A percentile compares a stretch with the other conserved stretches of the same genome.
Conservation (phyloP, 1,139 yeast genomes). For the Protomyces gravidus region DNA sequence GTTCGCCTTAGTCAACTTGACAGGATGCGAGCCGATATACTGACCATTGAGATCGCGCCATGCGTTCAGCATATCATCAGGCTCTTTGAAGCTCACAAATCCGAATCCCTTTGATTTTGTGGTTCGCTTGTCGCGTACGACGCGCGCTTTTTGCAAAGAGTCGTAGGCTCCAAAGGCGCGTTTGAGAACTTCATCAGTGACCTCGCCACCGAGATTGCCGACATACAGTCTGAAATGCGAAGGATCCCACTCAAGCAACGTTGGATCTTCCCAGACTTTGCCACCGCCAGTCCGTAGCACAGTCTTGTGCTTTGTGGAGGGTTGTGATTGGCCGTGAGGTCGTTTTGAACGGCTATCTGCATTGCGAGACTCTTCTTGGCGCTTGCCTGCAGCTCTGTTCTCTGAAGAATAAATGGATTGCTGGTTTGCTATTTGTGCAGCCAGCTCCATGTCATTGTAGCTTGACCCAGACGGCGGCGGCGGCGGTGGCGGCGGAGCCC, state of each 20-base stretch:
- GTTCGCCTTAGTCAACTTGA: slow-evolving; percentile 59
- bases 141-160: slow-evolving; percentile 54
- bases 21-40: slow-evolving; percentile 70
- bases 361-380: slow-evolving; percentile 11
- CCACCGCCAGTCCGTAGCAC: slow-evolving; percentile 49
- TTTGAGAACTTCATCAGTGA: slow-evolving; percentile 52
- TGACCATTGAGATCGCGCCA: slow-evolving; percentile 70
- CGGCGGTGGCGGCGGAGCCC: not conserved
- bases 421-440: slow-evolving; percentile 38
- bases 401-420: slow-evolving; percentile 36
- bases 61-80: slow-evolving; percentile 60
- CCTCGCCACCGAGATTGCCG: slow-evolving; percentile 70
- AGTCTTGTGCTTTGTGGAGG: slow-evolving; percentile 38
- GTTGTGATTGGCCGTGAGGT: not conserved
- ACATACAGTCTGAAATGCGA: slow-evolving; percentile 68
- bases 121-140: slow-evolving; percentile 49
- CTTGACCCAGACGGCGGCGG: not conserved
- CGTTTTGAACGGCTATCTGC: not conserved
- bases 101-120: slow-evolving; percentile 71
- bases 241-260: slow-evolving; percentile 58
- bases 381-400: slow-evolving; percentile 28
- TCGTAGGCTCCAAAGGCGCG: slow-evolving; percentile 52
- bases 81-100: slow-evolving; percentile 69
- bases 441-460: slow-evolving; percentile 18
- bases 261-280: slow-evolving; percentile 49